Evolutionary conservation across 208 protist genomes (phyloP).

Genomic region (Tetramitus jugosus): DNA sequence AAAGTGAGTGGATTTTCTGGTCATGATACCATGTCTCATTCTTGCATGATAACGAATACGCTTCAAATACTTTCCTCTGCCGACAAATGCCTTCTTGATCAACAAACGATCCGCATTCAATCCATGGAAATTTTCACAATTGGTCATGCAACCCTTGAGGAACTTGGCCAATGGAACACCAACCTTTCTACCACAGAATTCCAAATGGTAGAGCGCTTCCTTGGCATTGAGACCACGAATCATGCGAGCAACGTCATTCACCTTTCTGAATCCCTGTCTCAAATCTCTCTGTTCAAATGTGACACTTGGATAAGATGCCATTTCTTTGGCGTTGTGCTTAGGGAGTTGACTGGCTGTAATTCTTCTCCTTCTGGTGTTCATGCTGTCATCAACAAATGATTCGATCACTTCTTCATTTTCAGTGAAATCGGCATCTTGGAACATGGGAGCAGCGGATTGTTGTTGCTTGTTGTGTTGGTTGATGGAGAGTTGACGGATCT

Average conservation of each 20-base stretch:
- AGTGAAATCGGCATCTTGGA: no score
- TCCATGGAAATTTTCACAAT: not conserved
- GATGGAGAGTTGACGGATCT: no score
- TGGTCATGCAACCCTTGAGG: not conserved
- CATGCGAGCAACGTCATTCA: not conserved
- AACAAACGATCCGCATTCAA: not conserved
- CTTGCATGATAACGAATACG: not conserved
- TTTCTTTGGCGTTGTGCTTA: not conserved
- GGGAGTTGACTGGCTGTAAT: not conserved
- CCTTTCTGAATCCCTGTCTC: not conserved
- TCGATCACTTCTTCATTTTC: no score
- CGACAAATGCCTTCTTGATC: not conserved
- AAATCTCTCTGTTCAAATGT: not conserved
- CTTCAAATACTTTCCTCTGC: not conserved
- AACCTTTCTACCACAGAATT: not conserved
- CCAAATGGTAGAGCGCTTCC: constrained; percentile 11
- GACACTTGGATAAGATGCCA: not conserved
- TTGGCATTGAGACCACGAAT: not conserved
- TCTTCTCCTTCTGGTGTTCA: no score
- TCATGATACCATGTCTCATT: not conserved
- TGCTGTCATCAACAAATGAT: no score
- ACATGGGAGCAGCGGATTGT: no score
- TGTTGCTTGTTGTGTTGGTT: no score
- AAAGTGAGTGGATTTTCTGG: not conserved
- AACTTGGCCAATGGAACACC: not conserved